Percentiles rank a stretch among this genome's conserved stretches.
phyloP scores from a whole-genome alignment of 2,329 filamentous ascomycete species.

The Sporothrix pallida region DNA sequence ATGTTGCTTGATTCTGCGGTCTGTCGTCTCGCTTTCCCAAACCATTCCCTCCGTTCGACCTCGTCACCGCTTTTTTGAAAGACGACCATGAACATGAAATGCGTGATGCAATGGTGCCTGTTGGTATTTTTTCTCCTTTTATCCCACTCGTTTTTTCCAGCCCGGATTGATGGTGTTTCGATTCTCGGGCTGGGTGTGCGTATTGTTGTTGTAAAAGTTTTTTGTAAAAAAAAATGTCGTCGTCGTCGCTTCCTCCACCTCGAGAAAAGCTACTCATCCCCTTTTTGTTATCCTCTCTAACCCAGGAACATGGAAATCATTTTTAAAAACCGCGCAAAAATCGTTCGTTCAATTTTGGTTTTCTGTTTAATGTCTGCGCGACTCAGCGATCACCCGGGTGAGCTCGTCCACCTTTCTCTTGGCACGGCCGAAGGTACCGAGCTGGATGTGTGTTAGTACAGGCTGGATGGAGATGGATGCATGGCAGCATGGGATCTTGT shows the following conservation, averaged over 20 bases:
- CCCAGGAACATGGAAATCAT: constrained; percentile 9
- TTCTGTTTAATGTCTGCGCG: constrained; percentile 70
- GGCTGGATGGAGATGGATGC: not conserved
- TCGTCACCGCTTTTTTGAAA: not conserved
- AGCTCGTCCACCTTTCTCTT: constrained; percentile 99
- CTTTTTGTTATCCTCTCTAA: not conserved
- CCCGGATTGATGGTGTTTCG: not conserved
- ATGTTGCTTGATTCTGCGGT: constrained; percentile 14
- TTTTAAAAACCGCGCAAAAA: not conserved
- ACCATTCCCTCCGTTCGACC: not conserved
- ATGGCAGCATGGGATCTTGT: not conserved
- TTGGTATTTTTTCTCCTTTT: not conserved
- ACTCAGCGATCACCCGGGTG: constrained; percentile 95
- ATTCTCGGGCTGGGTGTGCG: not conserved
- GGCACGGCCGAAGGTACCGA: constrained; percentile 97
- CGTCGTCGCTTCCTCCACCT: not conserved
- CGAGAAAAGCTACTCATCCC: not conserved
- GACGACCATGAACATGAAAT: not conserved
- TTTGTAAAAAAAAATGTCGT: not conserved
- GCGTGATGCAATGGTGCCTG: not conserved
- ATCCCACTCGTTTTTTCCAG: not conserved
- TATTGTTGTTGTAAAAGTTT: constrained; percentile 5
- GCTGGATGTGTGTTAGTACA: constrained; percentile 55
- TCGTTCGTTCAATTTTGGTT: constrained; percentile 13
- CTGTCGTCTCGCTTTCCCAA: not conserved